Percentiles rank a stretch among this genome's conserved stretches.
Evolutionary conservation across 805 yeast species (phyloP).

Genomic region (Sugiyamaella mastotermitis): DNA sequence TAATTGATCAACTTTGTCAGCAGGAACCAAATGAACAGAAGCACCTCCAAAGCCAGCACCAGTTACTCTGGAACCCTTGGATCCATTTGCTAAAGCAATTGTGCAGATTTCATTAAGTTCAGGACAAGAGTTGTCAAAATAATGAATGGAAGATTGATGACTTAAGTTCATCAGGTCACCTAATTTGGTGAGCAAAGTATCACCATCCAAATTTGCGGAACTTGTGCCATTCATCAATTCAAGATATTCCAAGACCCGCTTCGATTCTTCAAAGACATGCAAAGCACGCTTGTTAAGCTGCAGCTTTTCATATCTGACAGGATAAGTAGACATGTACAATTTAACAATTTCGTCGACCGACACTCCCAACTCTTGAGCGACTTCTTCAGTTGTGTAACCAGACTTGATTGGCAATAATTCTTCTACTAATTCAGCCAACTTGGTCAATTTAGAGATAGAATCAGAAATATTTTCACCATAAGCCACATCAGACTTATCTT

Average conservation of each 20-base stretch:
- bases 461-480: constrained; percentile 42
- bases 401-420: constrained; percentile 32
- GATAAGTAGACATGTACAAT: constrained; percentile 45
- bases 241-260: constrained; percentile 49
- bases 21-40: constrained; percentile 55
- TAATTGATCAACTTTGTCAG: constrained; percentile 35
- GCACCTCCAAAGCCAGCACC: constrained; percentile 82
- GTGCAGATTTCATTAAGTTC: constrained; percentile 48
- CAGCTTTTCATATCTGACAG: constrained; percentile 52
- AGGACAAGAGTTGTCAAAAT: constrained; percentile 50
- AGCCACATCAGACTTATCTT: constrained; percentile 17
- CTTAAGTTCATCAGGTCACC: constrained; percentile 57
- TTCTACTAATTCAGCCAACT: constrained; percentile 42
- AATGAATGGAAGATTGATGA: constrained; percentile 44
- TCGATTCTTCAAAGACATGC: constrained; percentile 59
- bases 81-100: constrained; percentile 50
- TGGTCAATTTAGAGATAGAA: constrained; percentile 35
- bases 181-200: constrained; percentile 19
- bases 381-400: constrained; percentile 48
- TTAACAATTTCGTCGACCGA: constrained; percentile 38
- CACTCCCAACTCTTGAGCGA: constrained; percentile 38
- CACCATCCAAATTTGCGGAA: constrained; percentile 14
- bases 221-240: constrained; percentile 34
- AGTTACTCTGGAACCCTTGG: constrained; percentile 64
- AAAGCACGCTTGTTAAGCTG: constrained; percentile 52